Base-by-base conservation (phyloP, 768 basidiomycete genomes). In the Hydnum rufescens region DNA sequence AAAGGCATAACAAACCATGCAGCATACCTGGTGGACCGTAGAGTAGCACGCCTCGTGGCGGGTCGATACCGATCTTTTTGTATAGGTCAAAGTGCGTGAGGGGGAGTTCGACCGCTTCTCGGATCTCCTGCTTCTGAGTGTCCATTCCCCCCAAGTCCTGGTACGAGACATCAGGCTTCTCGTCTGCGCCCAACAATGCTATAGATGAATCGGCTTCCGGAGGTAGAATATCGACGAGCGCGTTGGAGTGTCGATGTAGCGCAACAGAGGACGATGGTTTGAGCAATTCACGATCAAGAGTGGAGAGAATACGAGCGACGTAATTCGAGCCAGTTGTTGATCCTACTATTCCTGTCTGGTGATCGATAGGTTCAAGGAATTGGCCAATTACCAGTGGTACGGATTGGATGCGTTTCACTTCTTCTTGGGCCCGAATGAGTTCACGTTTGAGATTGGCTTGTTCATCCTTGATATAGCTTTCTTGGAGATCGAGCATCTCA, bases 61-160 rank as follows among this genome's bases (percentile, higher is more conserved):
- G 95, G 69, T 99, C 93, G 57, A 99, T 99, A 58, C 95, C 95
- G 61, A 99, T 99, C 71, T 97, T 96, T 71, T 87, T 87, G 74
- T 97, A 99, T 42, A 99, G 70, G 62, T 99, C 93, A 64, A 93
- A 93, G 66, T 99, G 83, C n/a, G 82, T 88, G 51, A 88, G 70
- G 25, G 95, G 95, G 22, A 99, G 73, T 65, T 99, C 95, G 29
- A 99, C 95, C 3, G 93, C 93, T 68, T 99, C 95, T 57, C 93
- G 71, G 56, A 99, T 97, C 68, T 99, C 93, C 68, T 97, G 93
- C 70, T 97, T 99, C 71, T 99, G 95, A 6, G 77, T 63, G 65
- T 97, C 93, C 82, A 97, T 82, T 44, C 95, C 95, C 61, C 95
- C 95, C 42, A 97, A 85, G 62, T 99, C 95, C 55, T 77, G 71